A percentile compares a stretch with the other conserved stretches of the same genome.
Evolutionary conservation across 257 asterid species (phyloP).

Genomic region (Solanum bulbocastanum): DNA sequence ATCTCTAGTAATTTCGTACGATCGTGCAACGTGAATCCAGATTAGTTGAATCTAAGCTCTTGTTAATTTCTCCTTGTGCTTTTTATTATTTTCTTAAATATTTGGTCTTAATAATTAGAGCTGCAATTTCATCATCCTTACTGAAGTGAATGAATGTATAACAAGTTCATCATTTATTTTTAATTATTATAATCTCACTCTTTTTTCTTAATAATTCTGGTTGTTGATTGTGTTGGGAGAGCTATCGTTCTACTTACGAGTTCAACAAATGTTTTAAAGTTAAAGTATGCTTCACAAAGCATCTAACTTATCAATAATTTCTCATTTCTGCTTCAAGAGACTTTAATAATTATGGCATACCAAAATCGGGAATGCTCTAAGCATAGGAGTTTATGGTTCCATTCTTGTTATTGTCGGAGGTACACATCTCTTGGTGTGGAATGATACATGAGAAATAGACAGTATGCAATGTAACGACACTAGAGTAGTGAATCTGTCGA

Average conservation of each 20-base stretch:
- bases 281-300: neutral
- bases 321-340: neutral
- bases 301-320: too few species aligned
- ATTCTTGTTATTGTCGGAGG: neutral
- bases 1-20: neutral
- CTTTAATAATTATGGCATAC: neutral
- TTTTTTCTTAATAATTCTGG: neutral
- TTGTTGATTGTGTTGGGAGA: neutral
- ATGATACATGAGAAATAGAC: neutral
- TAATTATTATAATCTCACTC: neutral
- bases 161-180: neutral
- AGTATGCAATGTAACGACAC: neutral
- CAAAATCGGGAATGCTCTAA: neutral
- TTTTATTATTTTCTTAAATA: neutral
- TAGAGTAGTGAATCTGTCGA: too few species aligned
- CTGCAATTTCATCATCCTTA: neutral
- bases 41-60: neutral
- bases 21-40: neutral
- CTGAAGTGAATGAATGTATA: neutral
- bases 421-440: neutral
- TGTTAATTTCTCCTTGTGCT: neutral
- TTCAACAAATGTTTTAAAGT: neutral
- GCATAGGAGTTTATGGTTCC: neutral
- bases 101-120: neutral
- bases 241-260: neutral